phyloP scores from a whole-genome alignment of 2,329 filamentous ascomycete species.

The Phialophora verrucosa region DNA sequence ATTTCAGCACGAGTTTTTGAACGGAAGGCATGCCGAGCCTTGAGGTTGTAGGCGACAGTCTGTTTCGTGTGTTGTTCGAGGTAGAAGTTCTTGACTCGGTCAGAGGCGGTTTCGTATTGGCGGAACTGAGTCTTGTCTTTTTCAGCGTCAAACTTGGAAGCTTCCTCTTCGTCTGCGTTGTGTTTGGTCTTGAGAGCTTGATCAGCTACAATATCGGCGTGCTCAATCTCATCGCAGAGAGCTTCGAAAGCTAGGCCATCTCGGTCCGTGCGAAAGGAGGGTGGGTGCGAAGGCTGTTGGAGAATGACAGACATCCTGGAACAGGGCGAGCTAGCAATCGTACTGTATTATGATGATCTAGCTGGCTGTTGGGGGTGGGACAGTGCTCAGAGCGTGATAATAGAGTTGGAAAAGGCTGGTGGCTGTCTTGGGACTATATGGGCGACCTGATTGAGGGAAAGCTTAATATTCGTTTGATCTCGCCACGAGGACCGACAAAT shows the following conservation, averaged over 20 bases:
- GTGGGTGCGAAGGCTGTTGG: conserved; percentile 28
- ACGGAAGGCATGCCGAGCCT: conserved; percentile 74
- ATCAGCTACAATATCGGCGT: conserved; percentile 65
- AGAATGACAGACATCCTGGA: conserved; percentile 32
- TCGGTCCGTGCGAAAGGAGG: conserved; percentile 47
- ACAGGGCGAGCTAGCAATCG: neutral
- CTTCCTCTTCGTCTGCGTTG: conserved; percentile 50
- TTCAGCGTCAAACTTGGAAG: conserved; percentile 71
- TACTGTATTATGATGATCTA: neutral
- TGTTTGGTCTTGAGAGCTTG: conserved; percentile 55
- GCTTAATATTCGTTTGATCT: neutral
- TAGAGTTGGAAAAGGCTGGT: neutral
- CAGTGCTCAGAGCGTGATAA: neutral
- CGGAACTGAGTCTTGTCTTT: conserved; percentile 84
- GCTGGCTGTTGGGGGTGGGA: neutral
- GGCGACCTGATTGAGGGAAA: neutral
- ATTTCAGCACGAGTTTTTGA: conserved; percentile 73
- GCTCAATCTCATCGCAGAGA: conserved; percentile 64
- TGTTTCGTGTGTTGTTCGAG: conserved; percentile 68
- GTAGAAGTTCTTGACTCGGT: conserved; percentile 88
- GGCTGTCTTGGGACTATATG: neutral
- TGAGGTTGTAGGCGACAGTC: conserved; percentile 74
- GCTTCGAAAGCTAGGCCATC: conserved; percentile 65
- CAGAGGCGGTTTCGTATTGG: conserved; percentile 81
- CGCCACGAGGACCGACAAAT: neutral